These are phyloP conservation scores for Phytophthora foliorum DNA, from an alignment of 352 stramenopile genomes.

Conservation along the genomic window DNA sequence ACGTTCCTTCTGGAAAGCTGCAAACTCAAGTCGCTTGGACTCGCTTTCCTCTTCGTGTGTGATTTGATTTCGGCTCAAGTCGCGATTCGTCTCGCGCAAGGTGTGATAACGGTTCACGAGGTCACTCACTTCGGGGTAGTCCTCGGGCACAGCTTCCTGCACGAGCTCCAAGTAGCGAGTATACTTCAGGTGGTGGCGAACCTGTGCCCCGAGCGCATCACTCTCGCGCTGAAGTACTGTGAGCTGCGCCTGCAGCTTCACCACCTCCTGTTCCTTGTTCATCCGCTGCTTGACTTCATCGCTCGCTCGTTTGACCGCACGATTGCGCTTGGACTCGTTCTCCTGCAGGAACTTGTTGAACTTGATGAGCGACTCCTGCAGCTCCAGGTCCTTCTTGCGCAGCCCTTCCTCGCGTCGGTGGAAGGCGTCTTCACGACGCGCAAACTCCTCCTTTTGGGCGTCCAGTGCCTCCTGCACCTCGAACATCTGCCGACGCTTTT, in stretches of 20 bases:
- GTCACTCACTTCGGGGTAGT: constrained; percentile 94
- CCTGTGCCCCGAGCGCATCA: constrained; percentile 68
- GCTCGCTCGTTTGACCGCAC: constrained; percentile 91
- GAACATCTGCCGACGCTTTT: constrained; percentile 97
- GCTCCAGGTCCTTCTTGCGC: constrained; percentile 94
- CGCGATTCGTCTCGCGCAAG: constrained; percentile 91
- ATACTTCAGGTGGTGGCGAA: constrained; percentile 90
- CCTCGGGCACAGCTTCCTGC: constrained; percentile 90
- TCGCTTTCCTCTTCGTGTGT: constrained; percentile 91
- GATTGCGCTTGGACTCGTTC: constrained; percentile 95
- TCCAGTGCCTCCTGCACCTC: constrained; percentile 95
- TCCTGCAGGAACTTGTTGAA: constrained; percentile 97
- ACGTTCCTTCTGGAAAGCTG: constrained; percentile 90
- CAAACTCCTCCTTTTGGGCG: constrained; percentile 95
- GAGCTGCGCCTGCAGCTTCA: constrained; percentile 77
- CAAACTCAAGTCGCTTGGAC: constrained; percentile 81
- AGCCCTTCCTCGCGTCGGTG: constrained; percentile 93
- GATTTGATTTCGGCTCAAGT: constrained; percentile 78
- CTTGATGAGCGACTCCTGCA: constrained; percentile 96
- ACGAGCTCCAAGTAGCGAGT: constrained; percentile 90
- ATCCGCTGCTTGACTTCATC: constrained; percentile 94
- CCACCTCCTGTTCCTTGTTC: constrained; percentile 91
- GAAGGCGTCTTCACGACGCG: constrained; percentile 92
- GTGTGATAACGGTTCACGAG: constrained; percentile 94
- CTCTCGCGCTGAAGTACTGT: constrained; percentile 72